Percentiles rank a stretch among this genome's conserved stretches.
phyloP scores from a whole-genome alignment of 345 rosid genomes.

The Eutrema heterophyllum region DNA sequence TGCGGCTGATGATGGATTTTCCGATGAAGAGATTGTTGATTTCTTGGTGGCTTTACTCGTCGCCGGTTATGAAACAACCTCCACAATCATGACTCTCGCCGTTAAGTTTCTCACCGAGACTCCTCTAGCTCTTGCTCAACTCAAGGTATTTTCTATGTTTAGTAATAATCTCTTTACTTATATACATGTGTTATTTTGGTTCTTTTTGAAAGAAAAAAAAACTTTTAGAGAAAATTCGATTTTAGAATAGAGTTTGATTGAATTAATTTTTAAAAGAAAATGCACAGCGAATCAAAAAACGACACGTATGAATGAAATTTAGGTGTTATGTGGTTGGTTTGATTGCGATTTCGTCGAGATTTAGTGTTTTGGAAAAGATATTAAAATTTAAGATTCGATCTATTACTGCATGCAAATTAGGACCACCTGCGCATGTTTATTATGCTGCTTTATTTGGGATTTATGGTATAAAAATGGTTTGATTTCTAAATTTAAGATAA shows the following conservation, averaged over 20 bases:
- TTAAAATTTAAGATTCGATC: conserved; percentile 5
- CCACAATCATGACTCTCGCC: conserved; percentile 95
- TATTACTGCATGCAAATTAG: conserved; percentile 26
- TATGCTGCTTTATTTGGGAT: conserved; percentile 4
- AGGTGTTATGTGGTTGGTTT: conserved; percentile 31
- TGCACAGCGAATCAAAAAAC: not conserved
- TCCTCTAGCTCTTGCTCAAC: conserved; percentile 81
- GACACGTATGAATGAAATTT: conserved; percentile 16
- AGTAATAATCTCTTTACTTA: not conserved
- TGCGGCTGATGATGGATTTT: conserved; percentile 57
- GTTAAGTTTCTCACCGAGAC: conserved; percentile 92
- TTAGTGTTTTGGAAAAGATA: conserved; percentile 8
- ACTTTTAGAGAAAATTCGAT: not conserved
- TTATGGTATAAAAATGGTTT: conserved; percentile 12
- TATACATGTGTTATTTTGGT: not conserved
- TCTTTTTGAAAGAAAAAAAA: not conserved
- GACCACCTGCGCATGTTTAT: conserved; percentile 28
- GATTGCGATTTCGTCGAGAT: conserved; percentile 16
- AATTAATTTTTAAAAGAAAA: too few relatives aligned
- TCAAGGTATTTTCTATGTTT: conserved; percentile 48
- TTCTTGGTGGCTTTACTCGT: conserved; percentile 83
- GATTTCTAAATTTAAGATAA: not conserved
- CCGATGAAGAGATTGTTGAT: conserved; percentile 87
- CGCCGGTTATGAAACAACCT: conserved; percentile 98
- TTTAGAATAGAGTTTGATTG: not conserved